These are phyloP conservation scores for Vigna radiata DNA, from an alignment of 306 rosid genomes.

Conservation along the genomic window DNA sequence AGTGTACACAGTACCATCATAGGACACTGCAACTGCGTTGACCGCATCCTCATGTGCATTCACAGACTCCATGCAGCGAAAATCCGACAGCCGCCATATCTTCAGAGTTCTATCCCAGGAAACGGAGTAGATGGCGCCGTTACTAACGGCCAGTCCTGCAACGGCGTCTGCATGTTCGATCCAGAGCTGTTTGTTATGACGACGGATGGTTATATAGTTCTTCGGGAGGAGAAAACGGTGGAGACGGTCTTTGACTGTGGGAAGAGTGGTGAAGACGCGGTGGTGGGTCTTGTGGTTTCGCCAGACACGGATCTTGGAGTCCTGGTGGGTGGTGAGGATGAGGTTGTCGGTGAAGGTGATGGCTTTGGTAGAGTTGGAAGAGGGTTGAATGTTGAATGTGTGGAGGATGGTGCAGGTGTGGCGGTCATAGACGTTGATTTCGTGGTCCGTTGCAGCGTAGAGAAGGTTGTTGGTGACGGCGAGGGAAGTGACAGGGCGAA, in stretches of 20 bases:
- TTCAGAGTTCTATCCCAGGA: constrained; percentile 91
- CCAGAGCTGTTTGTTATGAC: constrained; percentile 79
- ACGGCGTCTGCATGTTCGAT: constrained; percentile 91
- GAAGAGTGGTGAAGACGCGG: constrained; percentile 61
- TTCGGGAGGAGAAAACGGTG: constrained; percentile 71
- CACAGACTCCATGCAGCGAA: constrained; percentile 74
- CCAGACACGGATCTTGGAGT: constrained; percentile 86
- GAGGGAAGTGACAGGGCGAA: constrained; percentile 70
- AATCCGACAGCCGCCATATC: constrained; percentile 73
- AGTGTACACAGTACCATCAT: constrained; percentile 78
- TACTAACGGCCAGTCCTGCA: constrained; percentile 62
- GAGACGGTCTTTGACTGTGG: constrained; percentile 74
- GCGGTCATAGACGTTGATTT: constrained; percentile 75
- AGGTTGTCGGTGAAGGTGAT: constrained; percentile 53
- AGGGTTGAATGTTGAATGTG: constrained; percentile 50
- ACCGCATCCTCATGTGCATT: constrained; percentile 90
- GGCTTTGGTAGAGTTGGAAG: constrained; percentile 80
- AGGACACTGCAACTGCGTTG: constrained; percentile 77
- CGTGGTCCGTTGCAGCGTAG: constrained; percentile 71
- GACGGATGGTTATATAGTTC: constrained; percentile 75
- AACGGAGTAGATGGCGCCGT: constrained; percentile 76
- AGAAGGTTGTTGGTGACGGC: constrained; percentile 59
- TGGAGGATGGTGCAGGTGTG: constrained; percentile 45
- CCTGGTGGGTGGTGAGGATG: constrained; percentile 81
- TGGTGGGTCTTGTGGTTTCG: constrained; percentile 28